Percentiles rank a stretch among this genome's conserved stretches.
Evolutionary conservation across 345 rosid genomes (phyloP).

Genomic region (Turritis glabra): DNA sequence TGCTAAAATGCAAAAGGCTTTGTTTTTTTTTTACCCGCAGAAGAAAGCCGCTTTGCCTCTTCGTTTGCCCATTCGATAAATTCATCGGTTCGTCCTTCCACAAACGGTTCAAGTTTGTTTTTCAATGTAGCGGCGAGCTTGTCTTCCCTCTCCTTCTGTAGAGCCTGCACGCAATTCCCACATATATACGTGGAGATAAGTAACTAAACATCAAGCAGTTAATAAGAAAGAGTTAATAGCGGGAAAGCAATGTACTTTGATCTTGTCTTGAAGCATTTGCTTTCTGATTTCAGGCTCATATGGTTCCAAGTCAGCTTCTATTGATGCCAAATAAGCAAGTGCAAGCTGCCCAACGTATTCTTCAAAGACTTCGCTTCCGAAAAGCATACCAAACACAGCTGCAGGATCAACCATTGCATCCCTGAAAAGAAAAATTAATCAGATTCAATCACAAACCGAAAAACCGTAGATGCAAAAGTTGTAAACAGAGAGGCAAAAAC

Average conservation of each 20-base stretch:
- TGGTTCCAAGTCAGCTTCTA: constrained; percentile 59
- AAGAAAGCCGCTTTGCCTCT: constrained; percentile 73
- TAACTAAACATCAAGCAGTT: neutral
- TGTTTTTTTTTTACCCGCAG: constrained; percentile 55
- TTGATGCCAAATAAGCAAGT: constrained; percentile 59
- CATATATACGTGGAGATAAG: neutral
- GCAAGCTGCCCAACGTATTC: constrained; percentile 93
- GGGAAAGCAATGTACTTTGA: constrained; percentile 49
- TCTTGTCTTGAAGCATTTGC: constrained; percentile 66
- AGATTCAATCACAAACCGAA: neutral
- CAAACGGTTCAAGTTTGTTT: constrained; percentile 65
- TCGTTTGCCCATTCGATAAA: constrained; percentile 69
- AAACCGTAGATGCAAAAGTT: neutral
- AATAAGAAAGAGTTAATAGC: no score
- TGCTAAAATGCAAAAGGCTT: neutral
- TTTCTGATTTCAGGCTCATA: constrained; percentile 48
- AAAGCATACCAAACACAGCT: constrained; percentile 89
- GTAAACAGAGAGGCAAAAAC: neutral
- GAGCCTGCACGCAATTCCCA: constrained; percentile 43
- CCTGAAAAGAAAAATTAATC: constrained; percentile 37
- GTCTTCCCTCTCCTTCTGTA: constrained; percentile 79
- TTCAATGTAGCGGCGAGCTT: constrained; percentile 64
- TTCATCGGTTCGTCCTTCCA: constrained; percentile 62
- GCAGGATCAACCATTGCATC: constrained; percentile 89
- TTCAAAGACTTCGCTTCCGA: constrained; percentile 87